Conservation (phyloP, 805 yeast genomes). For the Candida gorgasii region DNA sequence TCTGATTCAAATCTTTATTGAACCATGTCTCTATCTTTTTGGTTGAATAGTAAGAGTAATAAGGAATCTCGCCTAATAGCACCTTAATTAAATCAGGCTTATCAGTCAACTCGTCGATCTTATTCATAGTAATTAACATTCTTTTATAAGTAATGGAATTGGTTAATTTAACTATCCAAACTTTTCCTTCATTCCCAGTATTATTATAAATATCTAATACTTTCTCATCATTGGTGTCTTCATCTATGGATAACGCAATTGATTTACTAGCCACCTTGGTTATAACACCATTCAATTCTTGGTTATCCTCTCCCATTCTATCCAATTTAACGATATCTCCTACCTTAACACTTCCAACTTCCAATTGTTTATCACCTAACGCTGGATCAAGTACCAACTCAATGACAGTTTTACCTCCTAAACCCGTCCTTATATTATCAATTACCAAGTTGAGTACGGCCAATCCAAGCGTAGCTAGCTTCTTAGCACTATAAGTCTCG, state of each 20-base stretch:
- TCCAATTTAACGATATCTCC: constrained; percentile 79
- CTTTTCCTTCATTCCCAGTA: constrained; percentile 39
- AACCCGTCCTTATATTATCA: constrained; percentile 67
- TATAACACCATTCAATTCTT: constrained; percentile 63
- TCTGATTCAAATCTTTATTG: constrained; percentile 54
- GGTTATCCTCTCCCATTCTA: constrained; percentile 32
- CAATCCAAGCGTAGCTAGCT: constrained; percentile 67
- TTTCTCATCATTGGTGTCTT: constrained; percentile 50
- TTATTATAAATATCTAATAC: constrained; percentile 48
- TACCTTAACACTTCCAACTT: constrained; percentile 55
- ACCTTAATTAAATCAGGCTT: constrained; percentile 38
- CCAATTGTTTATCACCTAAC: constrained; percentile 33
- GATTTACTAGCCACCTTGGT: constrained; percentile 49
- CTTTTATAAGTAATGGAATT: constrained; percentile 74
- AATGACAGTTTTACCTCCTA: constrained; percentile 71
- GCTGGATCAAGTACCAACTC: constrained; percentile 63
- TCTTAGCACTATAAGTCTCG: constrained; percentile 52
- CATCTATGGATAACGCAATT: constrained; percentile 63
- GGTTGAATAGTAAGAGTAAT: constrained; percentile 10
- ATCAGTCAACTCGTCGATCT: constrained; percentile 51
- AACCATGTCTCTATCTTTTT: constrained; percentile 17
- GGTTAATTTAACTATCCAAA: constrained; percentile 69
- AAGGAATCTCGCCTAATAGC: constrained; percentile 47
- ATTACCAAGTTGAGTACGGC: constrained; percentile 70
- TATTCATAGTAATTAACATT: constrained; percentile 76